A percentile compares a stretch with the other conserved stretches of the same genome.
phyloP scores from a whole-genome alignment of 768 basidiomycete genomes.

The Fibroporia radiculosa region DNA sequence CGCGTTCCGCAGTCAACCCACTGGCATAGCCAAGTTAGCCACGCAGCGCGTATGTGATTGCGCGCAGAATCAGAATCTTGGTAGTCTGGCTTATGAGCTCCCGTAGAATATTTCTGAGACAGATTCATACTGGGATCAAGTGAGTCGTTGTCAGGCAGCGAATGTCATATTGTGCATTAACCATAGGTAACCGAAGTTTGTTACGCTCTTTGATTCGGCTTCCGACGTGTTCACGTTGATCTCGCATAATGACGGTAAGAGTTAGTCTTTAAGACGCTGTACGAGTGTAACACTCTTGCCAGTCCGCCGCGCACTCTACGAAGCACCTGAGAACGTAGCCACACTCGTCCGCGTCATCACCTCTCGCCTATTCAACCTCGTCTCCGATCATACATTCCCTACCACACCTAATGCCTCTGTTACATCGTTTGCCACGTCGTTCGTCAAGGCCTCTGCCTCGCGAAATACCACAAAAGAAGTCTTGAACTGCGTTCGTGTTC shows the following conservation, averaged over 20 bases:
- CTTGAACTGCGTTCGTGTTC: conserved; percentile 85
- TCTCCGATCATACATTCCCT: conserved; percentile 78
- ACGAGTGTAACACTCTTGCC: neutral
- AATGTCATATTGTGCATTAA: neutral
- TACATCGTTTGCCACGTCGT: conserved; percentile 58
- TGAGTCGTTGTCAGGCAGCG: conserved; percentile 24
- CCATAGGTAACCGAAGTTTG: conserved; percentile 56
- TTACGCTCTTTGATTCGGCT: conserved; percentile 78
- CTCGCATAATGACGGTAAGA: conserved; percentile 76
- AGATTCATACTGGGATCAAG: conserved; percentile 91
- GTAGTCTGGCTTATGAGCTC: neutral
- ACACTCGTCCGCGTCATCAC: conserved; percentile 71
- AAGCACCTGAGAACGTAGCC: conserved; percentile 81
- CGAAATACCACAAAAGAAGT: conserved; percentile 78
- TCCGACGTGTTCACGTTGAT: conserved; percentile 90
- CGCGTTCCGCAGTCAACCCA: conserved; percentile 75
- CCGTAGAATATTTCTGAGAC: conserved; percentile 61
- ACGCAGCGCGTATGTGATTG: conserved; percentile 54
- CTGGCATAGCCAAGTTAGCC: conserved; percentile 71
- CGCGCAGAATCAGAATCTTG: neutral
- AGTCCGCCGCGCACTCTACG: conserved; percentile 79
- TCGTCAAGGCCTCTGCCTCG: conserved; percentile 56
- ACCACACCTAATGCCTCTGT: conserved; percentile 47
- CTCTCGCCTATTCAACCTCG: conserved; percentile 61
- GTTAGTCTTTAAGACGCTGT: neutral